Percentiles rank a stretch among this genome's conserved stretches.
These are phyloP conservation scores for Pezicula radicicola DNA, from an alignment of 2,329 filamentous ascomycete species.

Conservation along the genomic window DNA sequence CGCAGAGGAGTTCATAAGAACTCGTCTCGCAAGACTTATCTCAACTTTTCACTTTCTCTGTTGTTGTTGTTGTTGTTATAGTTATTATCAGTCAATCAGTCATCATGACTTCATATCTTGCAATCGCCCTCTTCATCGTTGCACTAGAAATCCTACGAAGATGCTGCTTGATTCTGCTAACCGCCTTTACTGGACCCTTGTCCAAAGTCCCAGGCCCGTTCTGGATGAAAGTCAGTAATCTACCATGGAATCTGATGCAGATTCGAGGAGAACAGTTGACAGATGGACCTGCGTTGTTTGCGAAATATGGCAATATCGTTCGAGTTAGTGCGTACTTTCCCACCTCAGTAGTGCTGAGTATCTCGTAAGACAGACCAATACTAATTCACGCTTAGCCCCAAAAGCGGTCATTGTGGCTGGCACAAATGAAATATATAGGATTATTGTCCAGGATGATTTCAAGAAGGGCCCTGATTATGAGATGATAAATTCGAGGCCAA, in stretches of 20 bases:
- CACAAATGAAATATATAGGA: conserved; percentile 10
- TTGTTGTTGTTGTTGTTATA: too few species aligned
- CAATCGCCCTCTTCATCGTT: conserved; percentile 1
- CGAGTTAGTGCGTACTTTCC: conserved; percentile 8
- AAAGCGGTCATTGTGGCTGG: conserved; percentile 10
- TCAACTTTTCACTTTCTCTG: too few species aligned
- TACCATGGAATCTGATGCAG: conserved; percentile 11
- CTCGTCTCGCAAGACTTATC: too few species aligned
- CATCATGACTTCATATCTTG: neutral
- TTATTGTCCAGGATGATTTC: conserved; percentile 14
- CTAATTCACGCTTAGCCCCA: conserved; percentile 6
- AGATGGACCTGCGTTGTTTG: conserved; percentile 1
- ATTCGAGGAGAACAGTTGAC: conserved; percentile 13
- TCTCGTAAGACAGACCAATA: neutral
- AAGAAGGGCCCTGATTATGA: conserved; percentile 13
- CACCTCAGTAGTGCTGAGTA: neutral
- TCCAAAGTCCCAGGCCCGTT: conserved; percentile 16
- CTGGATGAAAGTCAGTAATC: conserved; percentile 5
- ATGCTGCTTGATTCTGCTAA: conserved; percentile 3
- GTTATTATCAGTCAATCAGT: neutral
- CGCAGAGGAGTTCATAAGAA: too few species aligned
- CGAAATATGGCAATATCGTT: conserved; percentile 17
- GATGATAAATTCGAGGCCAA: neutral
- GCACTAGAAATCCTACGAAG: conserved; percentile 9
- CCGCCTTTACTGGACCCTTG: conserved; percentile 13